These are phyloP conservation scores for Verticillium nonalfalfae DNA, from an alignment of 2,329 filamentous ascomycete genomes.

Conservation along the genomic window DNA sequence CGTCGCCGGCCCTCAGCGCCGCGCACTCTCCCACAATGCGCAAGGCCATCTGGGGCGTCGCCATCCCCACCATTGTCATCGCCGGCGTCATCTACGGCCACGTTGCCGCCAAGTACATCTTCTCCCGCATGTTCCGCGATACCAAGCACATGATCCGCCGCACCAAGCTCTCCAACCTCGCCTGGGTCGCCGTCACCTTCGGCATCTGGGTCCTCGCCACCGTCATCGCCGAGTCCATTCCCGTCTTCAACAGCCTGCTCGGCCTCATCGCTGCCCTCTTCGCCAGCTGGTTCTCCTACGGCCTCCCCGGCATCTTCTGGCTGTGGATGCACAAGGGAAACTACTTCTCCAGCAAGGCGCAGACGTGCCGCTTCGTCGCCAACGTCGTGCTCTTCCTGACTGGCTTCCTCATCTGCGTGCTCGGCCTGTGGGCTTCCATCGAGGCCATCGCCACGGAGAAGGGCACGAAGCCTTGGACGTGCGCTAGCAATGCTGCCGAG, in stretches of 20 bases:
- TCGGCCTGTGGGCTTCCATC: conserved; percentile 32
- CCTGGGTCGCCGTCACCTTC: conserved; percentile 53
- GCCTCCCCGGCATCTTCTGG: conserved; percentile 40
- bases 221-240: conserved; percentile 64
- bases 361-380: conserved; percentile 20
- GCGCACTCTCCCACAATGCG: conserved; percentile 44
- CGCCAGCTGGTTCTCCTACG: conserved; percentile 60
- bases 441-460: conserved; percentile 24
- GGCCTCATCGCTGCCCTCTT: conserved; percentile 58
- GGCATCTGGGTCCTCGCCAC: conserved; percentile 55
- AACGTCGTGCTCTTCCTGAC: conserved; percentile 24
- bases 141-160: conserved; percentile 48
- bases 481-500: conserved; percentile 18
- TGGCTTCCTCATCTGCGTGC: conserved; percentile 26
- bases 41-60: conserved; percentile 63
- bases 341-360: conserved; percentile 26
- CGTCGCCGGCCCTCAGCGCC: conserved; percentile 60
- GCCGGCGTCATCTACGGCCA: conserved; percentile 66
- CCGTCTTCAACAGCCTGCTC: conserved; percentile 61
- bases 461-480: conserved; percentile 27
- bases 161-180: conserved; percentile 41
- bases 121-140: conserved; percentile 54
- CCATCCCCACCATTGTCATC: conserved; percentile 64
- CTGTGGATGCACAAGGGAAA: conserved; percentile 37
- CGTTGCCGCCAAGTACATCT: conserved; percentile 61